phyloP scores from a whole-genome alignment of 306 rosid species.

The Crataegus laevigata region DNA sequence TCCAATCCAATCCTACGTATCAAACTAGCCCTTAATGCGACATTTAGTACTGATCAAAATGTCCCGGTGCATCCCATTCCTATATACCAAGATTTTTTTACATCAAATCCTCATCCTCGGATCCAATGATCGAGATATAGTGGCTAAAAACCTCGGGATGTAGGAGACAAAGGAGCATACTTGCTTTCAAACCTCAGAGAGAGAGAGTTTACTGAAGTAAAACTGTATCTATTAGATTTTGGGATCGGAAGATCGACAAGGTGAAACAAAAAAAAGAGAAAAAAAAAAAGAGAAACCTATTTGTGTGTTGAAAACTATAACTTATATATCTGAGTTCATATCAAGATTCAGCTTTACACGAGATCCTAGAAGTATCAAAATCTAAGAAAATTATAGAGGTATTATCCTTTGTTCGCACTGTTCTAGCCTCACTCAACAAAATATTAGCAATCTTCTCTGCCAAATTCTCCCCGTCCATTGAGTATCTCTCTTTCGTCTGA shows the following conservation, averaged over 20 bases:
- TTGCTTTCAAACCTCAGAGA: too few species aligned
- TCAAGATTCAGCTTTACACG: conserved; percentile 81
- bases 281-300: conserved; percentile 18
- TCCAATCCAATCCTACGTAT: too few species aligned
- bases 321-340: conserved; percentile 23
- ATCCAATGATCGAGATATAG: too few species aligned
- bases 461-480: conserved; percentile 34
- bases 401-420: conserved; percentile 92
- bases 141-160: too few species aligned
- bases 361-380: conserved; percentile 50
- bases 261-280: not conserved
- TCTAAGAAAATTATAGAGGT: conserved; percentile 89
- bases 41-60: too few species aligned
- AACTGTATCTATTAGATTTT: not conserved
- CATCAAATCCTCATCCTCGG: too few species aligned
- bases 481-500: conserved; percentile 59
- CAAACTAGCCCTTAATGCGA: too few species aligned
- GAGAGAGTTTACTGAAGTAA: too few species aligned
- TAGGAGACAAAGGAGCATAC: too few species aligned
- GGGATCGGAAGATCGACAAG: not conserved
- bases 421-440: conserved; percentile 85
- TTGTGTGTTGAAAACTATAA: conserved; percentile 28
- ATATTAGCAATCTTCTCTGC: conserved; percentile 76
- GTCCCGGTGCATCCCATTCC: too few species aligned
- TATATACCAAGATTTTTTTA: too few species aligned